Base-by-base conservation (phyloP, 495 filamentous ascomycete genomes). In the Immersiella caudata region DNA sequence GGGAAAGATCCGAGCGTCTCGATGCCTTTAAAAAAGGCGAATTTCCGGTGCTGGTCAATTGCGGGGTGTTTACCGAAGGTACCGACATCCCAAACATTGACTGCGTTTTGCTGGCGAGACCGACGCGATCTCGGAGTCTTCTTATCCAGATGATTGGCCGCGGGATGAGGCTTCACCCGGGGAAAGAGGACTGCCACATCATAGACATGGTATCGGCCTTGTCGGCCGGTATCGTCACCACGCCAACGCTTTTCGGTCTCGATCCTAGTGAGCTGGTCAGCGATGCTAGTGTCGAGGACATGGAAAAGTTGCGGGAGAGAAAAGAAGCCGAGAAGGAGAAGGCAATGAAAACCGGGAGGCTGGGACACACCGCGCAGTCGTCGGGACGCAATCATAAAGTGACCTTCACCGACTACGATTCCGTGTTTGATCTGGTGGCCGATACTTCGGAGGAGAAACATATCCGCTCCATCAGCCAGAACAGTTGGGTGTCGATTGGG, bases 41-140 rank as follows among this genome's bases (percentile, higher is more conserved):
- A 64, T 97, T 89, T 64, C 92, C 92, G 0, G 91, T 99, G 6
- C 85, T 99, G 18, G 76, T 99, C 36, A 99, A 99, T 75, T 98
- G 95, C 76, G 93, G 93, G 3, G 88, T 99, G 59, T 97, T 97
- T 70, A 98, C 94, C 2, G 95, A 99, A 80, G 94, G 85, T 18
- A 99, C 96, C 11, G 95, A 99, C 73, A 95, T 98, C 20, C 95
- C 95, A 4, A 98, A 98, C 74, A 92, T 98, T 66, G 95, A 99
- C 75, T 98, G 95, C 67, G 85, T 99, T 11, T 74, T 99, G 14
- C 82, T 99, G 50, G 94, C 93, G 6, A 81, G 96, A 36, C 95
- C 95, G 3, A 99, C 95, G 9, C 87, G 88, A 63, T 98, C 95
- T 18, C 87, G 90, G 22, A 97, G 97, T 69, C 82, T 99, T 8